Evolutionary conservation across 352 stramenopile genomes (phyloP).

Genomic region (Labyrinthula sp.): DNA sequence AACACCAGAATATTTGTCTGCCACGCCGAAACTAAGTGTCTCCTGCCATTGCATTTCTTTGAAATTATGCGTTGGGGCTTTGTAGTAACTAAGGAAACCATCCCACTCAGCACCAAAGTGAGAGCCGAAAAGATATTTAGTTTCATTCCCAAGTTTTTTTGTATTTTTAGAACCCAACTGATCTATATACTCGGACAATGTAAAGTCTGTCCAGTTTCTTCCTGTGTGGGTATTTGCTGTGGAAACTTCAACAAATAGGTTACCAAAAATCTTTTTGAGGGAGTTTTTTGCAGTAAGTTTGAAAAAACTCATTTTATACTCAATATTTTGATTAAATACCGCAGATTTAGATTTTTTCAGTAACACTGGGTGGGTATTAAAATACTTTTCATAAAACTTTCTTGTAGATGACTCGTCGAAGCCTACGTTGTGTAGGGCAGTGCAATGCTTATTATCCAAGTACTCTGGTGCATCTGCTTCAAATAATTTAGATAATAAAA

Average conservation of each 20-base stretch:
- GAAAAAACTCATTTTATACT: too few relatives aligned
- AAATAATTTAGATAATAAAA: too few relatives aligned
- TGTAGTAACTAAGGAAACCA: slow-evolving; percentile 38
- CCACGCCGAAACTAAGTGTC: slow-evolving; percentile 41
- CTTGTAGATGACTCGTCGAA: too few relatives aligned
- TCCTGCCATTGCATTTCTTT: not conserved
- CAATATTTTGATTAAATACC: too few relatives aligned
- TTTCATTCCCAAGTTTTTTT: slow-evolving; percentile 41
- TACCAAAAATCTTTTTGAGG: too few relatives aligned
- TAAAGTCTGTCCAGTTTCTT: slow-evolving; percentile 11
- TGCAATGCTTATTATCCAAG: too few relatives aligned
- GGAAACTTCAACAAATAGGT: slow-evolving; percentile 9
- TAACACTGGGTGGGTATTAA: too few relatives aligned
- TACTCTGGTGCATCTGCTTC: too few relatives aligned
- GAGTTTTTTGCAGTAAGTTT: too few relatives aligned
- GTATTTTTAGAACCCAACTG: slow-evolving; percentile 2
- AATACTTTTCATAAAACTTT: too few relatives aligned
- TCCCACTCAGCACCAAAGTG: slow-evolving; percentile 41
- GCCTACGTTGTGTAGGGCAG: too few relatives aligned
- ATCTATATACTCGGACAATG: slow-evolving; percentile 9
- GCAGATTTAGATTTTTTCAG: too few relatives aligned
- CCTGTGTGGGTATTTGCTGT: slow-evolving; percentile 22
- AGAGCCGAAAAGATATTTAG: slow-evolving; percentile 53
- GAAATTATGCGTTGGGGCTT: slow-evolving; percentile 36
- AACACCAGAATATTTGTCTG: slow-evolving; percentile 41